Evolutionary conservation across 441 rosid genomes (phyloP).

Genomic region (Adansonia gregorii): DNA sequence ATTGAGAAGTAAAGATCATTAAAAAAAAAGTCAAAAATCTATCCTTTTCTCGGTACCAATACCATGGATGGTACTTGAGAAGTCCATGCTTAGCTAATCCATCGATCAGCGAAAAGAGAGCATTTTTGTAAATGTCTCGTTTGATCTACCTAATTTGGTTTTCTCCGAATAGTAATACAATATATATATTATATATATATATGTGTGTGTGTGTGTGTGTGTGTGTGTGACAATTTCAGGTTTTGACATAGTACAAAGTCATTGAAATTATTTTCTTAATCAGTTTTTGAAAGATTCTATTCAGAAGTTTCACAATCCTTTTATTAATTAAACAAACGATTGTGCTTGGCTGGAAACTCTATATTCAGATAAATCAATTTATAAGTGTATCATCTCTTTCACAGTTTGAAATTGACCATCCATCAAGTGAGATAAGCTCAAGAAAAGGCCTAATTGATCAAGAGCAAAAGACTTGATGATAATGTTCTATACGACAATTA

Average conservation of each 20-base stretch:
- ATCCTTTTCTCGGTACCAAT: neutral
- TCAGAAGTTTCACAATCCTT: neutral
- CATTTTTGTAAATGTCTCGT: neutral
- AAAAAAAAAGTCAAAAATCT: neutral
- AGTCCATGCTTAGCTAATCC: neutral
- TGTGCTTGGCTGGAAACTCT: neutral
- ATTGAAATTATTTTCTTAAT: neutral
- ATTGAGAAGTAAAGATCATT: neutral
- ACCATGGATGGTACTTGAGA: neutral
- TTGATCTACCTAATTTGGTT: neutral
- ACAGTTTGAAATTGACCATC: too few relatives aligned
- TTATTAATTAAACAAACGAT: neutral
- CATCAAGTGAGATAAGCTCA: neutral
- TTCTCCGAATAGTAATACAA: neutral
- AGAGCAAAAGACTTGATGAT: neutral
- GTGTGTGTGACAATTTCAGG: neutral
- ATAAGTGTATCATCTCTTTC: neutral
- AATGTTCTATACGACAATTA: neutral
- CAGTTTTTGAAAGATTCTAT: neutral
- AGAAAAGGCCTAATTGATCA: neutral
- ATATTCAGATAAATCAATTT: neutral
- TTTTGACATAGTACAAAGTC: constrained; percentile 17
- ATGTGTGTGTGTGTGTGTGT: too few relatives aligned
- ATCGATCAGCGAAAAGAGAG: neutral
- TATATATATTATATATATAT: neutral